Percentiles rank a stretch among this genome's conserved stretches.
These are phyloP conservation scores for Penicillium sp. DNA, from an alignment of 2,329 filamentous ascomycete species.

Conservation along the genomic window DNA sequence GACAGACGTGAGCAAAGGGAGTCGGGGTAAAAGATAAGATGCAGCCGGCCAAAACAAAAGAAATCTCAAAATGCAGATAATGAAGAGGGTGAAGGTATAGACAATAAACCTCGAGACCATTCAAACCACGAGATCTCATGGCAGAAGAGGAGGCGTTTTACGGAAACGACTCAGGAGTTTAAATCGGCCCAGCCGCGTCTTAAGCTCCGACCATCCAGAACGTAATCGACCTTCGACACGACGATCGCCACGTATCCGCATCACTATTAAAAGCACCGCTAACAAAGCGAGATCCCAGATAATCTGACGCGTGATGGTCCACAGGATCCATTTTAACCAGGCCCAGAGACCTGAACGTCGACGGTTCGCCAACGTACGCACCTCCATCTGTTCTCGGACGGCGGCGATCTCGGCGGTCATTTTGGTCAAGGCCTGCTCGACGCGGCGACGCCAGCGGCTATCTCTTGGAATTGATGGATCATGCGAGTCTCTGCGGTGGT, in stretches of 20 bases:
- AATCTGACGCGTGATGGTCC: conserved; percentile 73
- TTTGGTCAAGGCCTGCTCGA: conserved; percentile 84
- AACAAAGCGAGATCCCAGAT: conserved; percentile 68
- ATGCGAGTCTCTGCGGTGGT: conserved; percentile 76
- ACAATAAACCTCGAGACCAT: too few relatives aligned
- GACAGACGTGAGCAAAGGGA: conserved; percentile 14
- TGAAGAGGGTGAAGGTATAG: background rate
- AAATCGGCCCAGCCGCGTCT: conserved; percentile 34
- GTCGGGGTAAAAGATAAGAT: conserved; percentile 3
- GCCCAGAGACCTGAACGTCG: conserved; percentile 67
- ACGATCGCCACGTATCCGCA: conserved; percentile 47
- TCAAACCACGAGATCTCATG: background rate
- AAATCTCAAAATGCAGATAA: conserved; percentile 9
- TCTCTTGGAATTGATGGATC: conserved; percentile 81
- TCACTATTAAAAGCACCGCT: conserved; percentile 44
- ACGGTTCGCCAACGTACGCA: conserved; percentile 71
- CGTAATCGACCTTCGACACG: conserved; percentile 45
- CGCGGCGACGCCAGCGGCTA: conserved; percentile 74
- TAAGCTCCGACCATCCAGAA: conserved; percentile 39
- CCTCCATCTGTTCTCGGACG: conserved; percentile 84
- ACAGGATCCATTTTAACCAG: conserved; percentile 73
- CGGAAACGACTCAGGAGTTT: conserved; percentile 29
- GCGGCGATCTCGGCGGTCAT: conserved; percentile 93
- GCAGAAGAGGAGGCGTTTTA: conserved; percentile 21
- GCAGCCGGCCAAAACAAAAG: background rate